Conservation (phyloP, 106 monocot species). For the Dactylorhiza incarnata region DNA sequence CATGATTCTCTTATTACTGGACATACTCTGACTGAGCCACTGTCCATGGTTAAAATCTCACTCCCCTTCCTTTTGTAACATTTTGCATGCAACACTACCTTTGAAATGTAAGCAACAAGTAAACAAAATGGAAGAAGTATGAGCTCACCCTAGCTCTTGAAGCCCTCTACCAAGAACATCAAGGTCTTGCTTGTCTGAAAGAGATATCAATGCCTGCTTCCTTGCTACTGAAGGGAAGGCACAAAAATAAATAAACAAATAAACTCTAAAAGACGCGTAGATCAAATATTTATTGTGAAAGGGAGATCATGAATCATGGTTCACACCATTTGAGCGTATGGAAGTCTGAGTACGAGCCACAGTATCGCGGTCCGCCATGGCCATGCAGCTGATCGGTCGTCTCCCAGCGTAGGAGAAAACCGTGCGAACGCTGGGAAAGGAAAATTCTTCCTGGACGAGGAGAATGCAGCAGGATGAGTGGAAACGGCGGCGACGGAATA, state of each 20-base stretch:
- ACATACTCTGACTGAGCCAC: too few relatives aligned
- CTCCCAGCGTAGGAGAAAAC: neutral
- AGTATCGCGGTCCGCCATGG: neutral
- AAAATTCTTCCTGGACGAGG: neutral
- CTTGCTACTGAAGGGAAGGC: constrained; percentile 15
- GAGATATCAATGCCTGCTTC: constrained; percentile 88
- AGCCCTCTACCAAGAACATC: constrained; percentile 78
- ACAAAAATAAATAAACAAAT: neutral
- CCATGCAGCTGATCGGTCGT: neutral
- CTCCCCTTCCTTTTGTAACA: too few relatives aligned
- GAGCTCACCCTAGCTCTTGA: constrained; percentile 65
- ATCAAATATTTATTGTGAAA: neutral
- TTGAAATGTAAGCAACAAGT: neutral
- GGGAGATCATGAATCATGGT: neutral
- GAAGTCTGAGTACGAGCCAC: neutral
- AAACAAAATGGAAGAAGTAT: neutral
- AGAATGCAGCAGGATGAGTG: neutral
- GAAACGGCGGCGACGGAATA: neutral
- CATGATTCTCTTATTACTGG: too few relatives aligned
- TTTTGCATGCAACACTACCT: neutral
- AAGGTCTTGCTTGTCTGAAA: constrained; percentile 79
- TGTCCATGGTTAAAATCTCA: too few relatives aligned
- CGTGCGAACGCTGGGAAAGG: neutral
- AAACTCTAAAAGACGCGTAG: neutral
- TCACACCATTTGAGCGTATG: neutral